Conservation (phyloP, 1,284 basidiomycete species). For the Wolfiporia cocos region DNA sequence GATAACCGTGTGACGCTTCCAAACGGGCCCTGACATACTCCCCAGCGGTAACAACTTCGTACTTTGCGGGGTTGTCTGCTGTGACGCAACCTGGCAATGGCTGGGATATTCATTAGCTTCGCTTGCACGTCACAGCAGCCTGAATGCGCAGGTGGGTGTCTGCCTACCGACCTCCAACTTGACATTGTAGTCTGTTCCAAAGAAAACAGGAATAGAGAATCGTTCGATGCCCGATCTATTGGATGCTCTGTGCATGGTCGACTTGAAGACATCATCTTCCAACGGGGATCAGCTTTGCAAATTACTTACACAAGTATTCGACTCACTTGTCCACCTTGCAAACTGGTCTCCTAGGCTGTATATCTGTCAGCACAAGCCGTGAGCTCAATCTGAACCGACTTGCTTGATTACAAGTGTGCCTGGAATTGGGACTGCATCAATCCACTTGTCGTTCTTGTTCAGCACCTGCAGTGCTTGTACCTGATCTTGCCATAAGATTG, state of each 20-base stretch:
- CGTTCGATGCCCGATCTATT: slow-evolving; percentile 67
- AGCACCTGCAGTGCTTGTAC: slow-evolving; percentile 53
- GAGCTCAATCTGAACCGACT: slow-evolving; percentile 2
- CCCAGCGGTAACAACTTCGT: slow-evolving; percentile 66
- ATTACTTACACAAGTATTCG: too few relatives aligned
- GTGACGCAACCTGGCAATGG: slow-evolving; percentile 73
- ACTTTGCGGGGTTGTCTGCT: slow-evolving; percentile 55
- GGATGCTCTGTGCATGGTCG: slow-evolving; percentile 78
- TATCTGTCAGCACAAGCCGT: neutral
- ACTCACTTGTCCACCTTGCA: slow-evolving; percentile 80
- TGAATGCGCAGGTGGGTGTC: neutral
- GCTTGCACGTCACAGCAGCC: neutral
- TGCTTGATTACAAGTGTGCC: slow-evolving; percentile 68
- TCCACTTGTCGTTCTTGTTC: slow-evolving; percentile 47
- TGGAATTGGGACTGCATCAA: slow-evolving; percentile 47
- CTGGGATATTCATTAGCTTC: slow-evolving; percentile 27
- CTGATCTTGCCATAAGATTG: slow-evolving; percentile 76
- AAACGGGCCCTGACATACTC: slow-evolving; percentile 68
- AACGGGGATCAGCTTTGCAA: neutral
- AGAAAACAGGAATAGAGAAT: slow-evolving; percentile 80
- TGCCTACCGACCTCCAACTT: slow-evolving; percentile 54
- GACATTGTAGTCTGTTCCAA: slow-evolving; percentile 75
- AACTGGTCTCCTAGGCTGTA: slow-evolving; percentile 80
- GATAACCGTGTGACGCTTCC: slow-evolving; percentile 53
- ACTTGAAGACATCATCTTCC: slow-evolving; percentile 84